Conservation (phyloP, 2,329 filamentous ascomycete species). For the Calycina herbarum region DNA sequence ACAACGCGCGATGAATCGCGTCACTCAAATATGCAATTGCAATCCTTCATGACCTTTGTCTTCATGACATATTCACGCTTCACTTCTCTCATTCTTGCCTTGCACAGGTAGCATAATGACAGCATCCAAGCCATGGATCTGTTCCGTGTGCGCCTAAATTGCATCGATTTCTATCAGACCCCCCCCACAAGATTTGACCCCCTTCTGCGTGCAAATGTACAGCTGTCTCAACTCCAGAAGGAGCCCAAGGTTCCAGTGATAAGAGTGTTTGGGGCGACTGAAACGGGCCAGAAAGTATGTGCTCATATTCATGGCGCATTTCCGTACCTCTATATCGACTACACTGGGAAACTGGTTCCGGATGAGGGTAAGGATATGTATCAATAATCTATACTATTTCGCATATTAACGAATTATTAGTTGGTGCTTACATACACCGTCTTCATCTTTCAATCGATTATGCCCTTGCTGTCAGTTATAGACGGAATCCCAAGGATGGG, state of each 20-base stretch:
- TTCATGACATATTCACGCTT: background rate
- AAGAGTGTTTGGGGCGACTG: slow-evolving; percentile 87
- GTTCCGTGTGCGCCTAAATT: slow-evolving; percentile 91
- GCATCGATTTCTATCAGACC: slow-evolving; percentile 91
- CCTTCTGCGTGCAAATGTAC: slow-evolving; percentile 65
- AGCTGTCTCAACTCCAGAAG: slow-evolving; percentile 57
- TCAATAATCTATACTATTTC: slow-evolving; percentile 11
- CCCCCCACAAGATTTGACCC: slow-evolving; percentile 79
- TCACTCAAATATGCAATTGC: background rate
- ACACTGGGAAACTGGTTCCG: slow-evolving; percentile 65
- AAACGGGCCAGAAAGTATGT: slow-evolving; percentile 94
- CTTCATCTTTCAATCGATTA: slow-evolving; percentile 88
- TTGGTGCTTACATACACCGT: slow-evolving; percentile 72
- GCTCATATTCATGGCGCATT: slow-evolving; percentile 94
- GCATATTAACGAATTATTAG: slow-evolving; percentile 44
- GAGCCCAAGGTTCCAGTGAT: slow-evolving; percentile 80
- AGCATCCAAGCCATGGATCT: slow-evolving; percentile 57
- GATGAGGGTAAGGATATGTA: slow-evolving; percentile 59
- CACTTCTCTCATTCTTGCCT: background rate
- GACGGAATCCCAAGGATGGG: slow-evolving; percentile 69
- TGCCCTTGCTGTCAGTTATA: slow-evolving; percentile 82
- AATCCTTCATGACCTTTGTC: background rate
- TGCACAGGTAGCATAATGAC: slow-evolving; percentile 3
- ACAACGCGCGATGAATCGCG: slow-evolving; percentile 17
- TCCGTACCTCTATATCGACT: slow-evolving; percentile 92